phyloP scores from a whole-genome alignment of 2,329 filamentous ascomycete genomes.

The Xylaria sp. region DNA sequence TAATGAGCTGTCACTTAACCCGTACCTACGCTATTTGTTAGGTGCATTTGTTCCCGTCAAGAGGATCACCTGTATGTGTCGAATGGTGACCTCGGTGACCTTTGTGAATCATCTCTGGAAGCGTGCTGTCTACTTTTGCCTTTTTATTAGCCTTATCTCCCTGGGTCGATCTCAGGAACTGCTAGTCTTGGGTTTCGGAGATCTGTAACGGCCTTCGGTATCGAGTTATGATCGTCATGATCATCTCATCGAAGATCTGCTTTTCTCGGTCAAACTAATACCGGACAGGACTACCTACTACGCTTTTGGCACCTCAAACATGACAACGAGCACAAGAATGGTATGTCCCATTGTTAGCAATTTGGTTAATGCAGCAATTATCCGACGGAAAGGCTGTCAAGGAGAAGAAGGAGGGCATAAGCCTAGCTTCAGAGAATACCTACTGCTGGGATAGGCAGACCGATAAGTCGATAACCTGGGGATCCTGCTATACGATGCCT shows the following conservation, averaged over 20 bases:
- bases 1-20: too few relatives aligned
- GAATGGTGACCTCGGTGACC: not conserved
- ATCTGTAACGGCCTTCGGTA: conserved; percentile 18
- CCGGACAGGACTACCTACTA: not conserved
- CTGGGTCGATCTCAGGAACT: conserved; percentile 1
- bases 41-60: too few relatives aligned
- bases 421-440: not conserved
- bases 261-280: not conserved
- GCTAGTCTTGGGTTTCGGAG: not conserved
- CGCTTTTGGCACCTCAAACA: conserved; percentile 7
- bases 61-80: not conserved
- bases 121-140: not conserved
- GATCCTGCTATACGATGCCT: not conserved
- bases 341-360: not conserved
- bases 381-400: not conserved
- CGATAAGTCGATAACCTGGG: not conserved
- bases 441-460: not conserved
- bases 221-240: conserved; percentile 25
- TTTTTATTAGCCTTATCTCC: conserved; percentile 22
- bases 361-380: conserved; percentile 1
- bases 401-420: not conserved
- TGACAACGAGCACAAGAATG: not conserved
- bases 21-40: too few relatives aligned
- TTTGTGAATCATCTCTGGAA: not conserved
- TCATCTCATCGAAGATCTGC: conserved; percentile 5